phyloP scores from a whole-genome alignment of 257 asterid genomes.

The Petrea volubilis region DNA sequence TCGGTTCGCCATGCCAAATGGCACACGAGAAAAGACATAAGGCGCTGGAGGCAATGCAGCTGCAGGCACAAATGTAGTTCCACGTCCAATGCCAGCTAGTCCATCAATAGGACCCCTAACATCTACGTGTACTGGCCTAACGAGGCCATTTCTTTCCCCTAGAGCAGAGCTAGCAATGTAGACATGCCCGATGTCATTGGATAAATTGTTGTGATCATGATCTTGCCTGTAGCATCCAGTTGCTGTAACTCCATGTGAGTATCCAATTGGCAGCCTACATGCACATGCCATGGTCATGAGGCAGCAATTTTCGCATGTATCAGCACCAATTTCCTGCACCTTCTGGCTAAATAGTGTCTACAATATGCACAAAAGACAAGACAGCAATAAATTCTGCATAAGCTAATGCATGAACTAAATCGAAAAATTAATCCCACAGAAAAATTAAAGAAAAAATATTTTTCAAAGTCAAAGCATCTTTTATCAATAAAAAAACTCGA shows the following conservation, averaged over 20 bases:
- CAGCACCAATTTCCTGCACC: constrained; percentile 86
- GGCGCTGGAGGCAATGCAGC: constrained; percentile 97
- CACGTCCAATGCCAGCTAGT: constrained; percentile 94
- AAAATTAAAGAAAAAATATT: too few relatives aligned
- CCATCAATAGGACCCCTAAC: constrained; percentile 89
- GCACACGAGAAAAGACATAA: constrained; percentile 95
- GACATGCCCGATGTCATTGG: constrained; percentile 63
- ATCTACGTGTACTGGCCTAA: constrained; percentile 87
- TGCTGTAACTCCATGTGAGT: constrained; percentile 57
- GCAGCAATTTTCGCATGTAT: constrained; percentile 88
- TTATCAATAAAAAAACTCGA: not conserved
- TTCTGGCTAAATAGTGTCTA: constrained; percentile 94
- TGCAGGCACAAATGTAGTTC: constrained; percentile 76
- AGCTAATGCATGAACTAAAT: not conserved
- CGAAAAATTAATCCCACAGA: not conserved
- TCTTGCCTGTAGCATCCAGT: constrained; percentile 74
- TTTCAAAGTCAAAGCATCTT: not conserved
- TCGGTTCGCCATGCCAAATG: constrained; percentile 88
- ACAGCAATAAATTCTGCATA: constrained; percentile 7
- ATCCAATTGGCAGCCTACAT: constrained; percentile 72
- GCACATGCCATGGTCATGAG: constrained; percentile 67
- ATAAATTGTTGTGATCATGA: constrained; percentile 56
- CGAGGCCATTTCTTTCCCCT: constrained; percentile 73
- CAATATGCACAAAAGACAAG: constrained; percentile 24
- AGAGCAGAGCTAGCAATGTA: constrained; percentile 71